phyloP scores from a whole-genome alignment of 1,139 yeast genomes.

The Candida sanyaensis region DNA sequence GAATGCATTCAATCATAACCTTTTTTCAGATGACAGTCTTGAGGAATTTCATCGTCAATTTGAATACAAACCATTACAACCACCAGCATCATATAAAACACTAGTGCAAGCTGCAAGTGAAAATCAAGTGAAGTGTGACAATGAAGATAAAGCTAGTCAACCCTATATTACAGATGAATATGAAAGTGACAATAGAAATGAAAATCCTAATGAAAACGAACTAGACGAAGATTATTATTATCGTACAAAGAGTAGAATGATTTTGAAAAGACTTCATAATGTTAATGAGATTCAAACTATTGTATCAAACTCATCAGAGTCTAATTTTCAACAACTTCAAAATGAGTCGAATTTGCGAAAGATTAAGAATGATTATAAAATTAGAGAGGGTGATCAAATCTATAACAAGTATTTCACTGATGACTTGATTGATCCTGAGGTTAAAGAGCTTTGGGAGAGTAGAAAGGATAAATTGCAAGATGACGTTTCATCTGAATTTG shows the following conservation, averaged over 20 bases:
- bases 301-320: background rate
- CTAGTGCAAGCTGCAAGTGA: background rate
- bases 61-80: constrained; percentile 31
- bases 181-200: constrained; percentile 7
- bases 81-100: constrained; percentile 3
- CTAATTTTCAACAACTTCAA: constrained; percentile 25
- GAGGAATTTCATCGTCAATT: constrained; percentile 32
- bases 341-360: constrained; percentile 24
- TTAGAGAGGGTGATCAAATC: constrained; percentile 51
- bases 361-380: constrained; percentile 40
- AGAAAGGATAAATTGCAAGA: constrained; percentile 22
- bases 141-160: background rate
- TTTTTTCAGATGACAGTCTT: constrained; percentile 11
- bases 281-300: background rate
- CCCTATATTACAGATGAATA: background rate
- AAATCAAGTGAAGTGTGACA: background rate
- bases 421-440: constrained; percentile 51
- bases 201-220: constrained; percentile 3
- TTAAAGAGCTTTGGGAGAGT: constrained; percentile 51
- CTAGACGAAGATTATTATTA: constrained; percentile 15
- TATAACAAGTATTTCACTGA: constrained; percentile 42
- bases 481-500: background rate
- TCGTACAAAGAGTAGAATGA: constrained; percentile 14
- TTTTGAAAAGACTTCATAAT: constrained; percentile 6
- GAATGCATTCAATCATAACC: background rate